phyloP scores from a whole-genome alignment of 345 rosid genomes.

The Euphorbia peplus region DNA sequence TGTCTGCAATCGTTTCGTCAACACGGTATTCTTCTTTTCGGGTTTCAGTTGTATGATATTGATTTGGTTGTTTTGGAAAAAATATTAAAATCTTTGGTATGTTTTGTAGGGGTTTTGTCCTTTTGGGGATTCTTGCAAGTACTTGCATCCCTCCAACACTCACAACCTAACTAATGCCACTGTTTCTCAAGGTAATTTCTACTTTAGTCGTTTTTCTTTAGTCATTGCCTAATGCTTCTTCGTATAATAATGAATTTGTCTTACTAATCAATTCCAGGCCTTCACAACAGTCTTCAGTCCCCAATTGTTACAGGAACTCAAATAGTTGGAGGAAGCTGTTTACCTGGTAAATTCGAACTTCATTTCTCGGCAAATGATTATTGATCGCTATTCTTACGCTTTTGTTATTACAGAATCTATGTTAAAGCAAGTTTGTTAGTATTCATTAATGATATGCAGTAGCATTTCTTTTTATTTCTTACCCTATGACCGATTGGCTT shows the following conservation, averaged over 20 bases:
- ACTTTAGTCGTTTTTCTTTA: neutral
- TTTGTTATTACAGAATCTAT: neutral
- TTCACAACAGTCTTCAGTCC: slow-evolving; percentile 13
- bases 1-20: slow-evolving; percentile 65
- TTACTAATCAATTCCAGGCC: slow-evolving; percentile 13
- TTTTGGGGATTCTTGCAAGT: slow-evolving; percentile 78
- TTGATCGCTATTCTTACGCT: neutral
- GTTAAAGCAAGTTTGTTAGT: neutral
- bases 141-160: slow-evolving; percentile 45
- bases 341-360: slow-evolving; percentile 22
- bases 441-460: neutral
- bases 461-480: neutral
- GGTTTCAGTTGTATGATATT: neutral
- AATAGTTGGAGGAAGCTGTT: slow-evolving; percentile 26
- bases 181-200: slow-evolving; percentile 13
- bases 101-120: slow-evolving; percentile 71
- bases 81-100: neutral
- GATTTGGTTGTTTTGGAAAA: neutral
- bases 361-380: neutral
- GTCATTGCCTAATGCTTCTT: neutral
- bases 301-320: slow-evolving; percentile 21
- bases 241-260: neutral
- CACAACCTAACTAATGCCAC: slow-evolving; percentile 18
- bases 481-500: neutral
- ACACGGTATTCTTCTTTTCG: slow-evolving; percentile 35